These are phyloP conservation scores for Tolypocladium nubicola DNA, from an alignment of 2,329 filamentous ascomycete genomes.

Conservation along the genomic window DNA sequence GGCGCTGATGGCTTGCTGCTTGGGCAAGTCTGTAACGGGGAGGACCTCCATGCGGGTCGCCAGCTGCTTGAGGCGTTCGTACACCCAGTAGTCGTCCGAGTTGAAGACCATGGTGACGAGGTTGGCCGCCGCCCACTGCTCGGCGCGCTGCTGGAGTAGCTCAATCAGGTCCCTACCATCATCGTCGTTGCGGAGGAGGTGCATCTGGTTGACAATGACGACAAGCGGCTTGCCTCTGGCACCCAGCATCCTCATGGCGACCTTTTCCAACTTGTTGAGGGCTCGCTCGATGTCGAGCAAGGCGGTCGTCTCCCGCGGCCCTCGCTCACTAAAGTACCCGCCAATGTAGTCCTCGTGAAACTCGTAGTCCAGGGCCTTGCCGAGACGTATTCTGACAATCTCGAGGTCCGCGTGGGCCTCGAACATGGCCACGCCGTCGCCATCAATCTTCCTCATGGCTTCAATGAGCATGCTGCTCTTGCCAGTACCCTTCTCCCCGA, in stretches of 20 bases:
- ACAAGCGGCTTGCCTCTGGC: slow-evolving; percentile 60
- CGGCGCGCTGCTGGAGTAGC: slow-evolving; percentile 86
- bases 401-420: slow-evolving; percentile 93
- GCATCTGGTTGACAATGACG: slow-evolving; percentile 90
- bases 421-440: slow-evolving; percentile 86
- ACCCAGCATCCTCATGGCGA: slow-evolving; percentile 63
- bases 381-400: slow-evolving; percentile 85
- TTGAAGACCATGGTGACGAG: slow-evolving; percentile 91
- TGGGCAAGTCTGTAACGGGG: slow-evolving; percentile 73
- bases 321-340: slow-evolving; percentile 87
- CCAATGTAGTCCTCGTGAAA: slow-evolving; percentile 98
- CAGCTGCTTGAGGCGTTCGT: slow-evolving; percentile 85
- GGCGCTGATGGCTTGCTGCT: slow-evolving; percentile 64
- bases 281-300: slow-evolving; percentile 92
- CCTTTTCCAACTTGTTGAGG: slow-evolving; percentile 96
- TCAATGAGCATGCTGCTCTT: slow-evolving; percentile 96
- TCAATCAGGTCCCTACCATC: slow-evolving; percentile 91
- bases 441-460: slow-evolving; percentile 86
- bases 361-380: slow-evolving; percentile 91
- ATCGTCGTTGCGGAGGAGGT: slow-evolving; percentile 82
- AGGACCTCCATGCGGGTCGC: slow-evolving; percentile 93
- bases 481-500: slow-evolving; percentile 92
- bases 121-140: slow-evolving; percentile 90
- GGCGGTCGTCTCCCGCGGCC: slow-evolving; percentile 83
- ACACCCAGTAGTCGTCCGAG: slow-evolving; percentile 97